Percentiles rank a stretch among this genome's conserved stretches.
Evolutionary conservation across 129 eudicot species (phyloP).

Genomic region (Escallonia rubra): DNA sequence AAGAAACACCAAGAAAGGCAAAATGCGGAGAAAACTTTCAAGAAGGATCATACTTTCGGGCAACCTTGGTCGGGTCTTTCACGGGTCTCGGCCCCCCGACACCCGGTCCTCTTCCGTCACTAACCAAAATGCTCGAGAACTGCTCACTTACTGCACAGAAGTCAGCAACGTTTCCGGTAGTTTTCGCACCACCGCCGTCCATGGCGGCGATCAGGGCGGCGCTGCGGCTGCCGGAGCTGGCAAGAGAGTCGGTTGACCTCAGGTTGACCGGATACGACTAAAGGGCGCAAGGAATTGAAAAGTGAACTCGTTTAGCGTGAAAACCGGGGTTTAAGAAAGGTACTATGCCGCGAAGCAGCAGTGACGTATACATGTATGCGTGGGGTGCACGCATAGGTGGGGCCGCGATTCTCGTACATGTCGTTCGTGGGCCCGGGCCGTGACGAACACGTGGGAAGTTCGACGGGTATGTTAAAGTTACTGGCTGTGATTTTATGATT

Average conservation of each 20-base stretch:
- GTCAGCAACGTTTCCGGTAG: background rate
- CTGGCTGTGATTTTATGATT: too few species aligned
- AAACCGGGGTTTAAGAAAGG: too few species aligned
- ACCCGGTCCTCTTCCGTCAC: background rate
- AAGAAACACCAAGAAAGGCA: background rate
- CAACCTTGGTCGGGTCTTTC: constrained; percentile 31
- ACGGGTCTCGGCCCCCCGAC: background rate
- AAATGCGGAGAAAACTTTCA: background rate
- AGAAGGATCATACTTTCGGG: constrained; percentile 22
- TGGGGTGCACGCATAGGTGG: too few species aligned
- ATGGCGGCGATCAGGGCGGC: constrained; percentile 7
- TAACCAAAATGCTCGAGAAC: constrained; percentile 1
- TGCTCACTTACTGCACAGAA: background rate
- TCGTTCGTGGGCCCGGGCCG: too few species aligned
- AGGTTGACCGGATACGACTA: background rate
- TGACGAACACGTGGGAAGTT: too few species aligned
- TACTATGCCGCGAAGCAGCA: too few species aligned
- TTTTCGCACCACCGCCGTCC: constrained; percentile 7
- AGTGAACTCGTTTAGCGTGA: too few species aligned
- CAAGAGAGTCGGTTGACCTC: constrained; percentile 10
- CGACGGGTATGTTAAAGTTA: too few species aligned
- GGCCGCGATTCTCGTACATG: too few species aligned
- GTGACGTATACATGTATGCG: too few species aligned
- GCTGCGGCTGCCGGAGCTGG: background rate
- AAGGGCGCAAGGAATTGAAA: too few species aligned